These are phyloP conservation scores for Penicillium sp. DNA, from an alignment of 2,329 filamentous ascomycete species.

Conservation along the genomic window DNA sequence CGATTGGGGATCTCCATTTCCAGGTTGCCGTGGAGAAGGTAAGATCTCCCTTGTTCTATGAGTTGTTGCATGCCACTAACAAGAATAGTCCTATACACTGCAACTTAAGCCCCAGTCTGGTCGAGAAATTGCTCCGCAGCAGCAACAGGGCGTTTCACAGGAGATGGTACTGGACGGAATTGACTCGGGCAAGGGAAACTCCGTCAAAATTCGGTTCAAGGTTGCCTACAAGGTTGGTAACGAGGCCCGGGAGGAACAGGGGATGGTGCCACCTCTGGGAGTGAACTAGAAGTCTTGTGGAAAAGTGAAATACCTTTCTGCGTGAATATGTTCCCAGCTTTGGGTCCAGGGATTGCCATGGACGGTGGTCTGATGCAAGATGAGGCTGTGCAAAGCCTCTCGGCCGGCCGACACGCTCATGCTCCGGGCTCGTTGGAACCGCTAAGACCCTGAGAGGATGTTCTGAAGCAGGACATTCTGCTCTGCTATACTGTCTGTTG, in stretches of 20 bases:
- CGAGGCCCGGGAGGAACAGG: slow-evolving; percentile 72
- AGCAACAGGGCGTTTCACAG: slow-evolving; percentile 80
- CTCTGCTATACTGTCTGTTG: slow-evolving; percentile 7
- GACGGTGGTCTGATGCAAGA: neutral
- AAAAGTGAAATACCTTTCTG: neutral
- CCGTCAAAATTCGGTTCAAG: slow-evolving; percentile 90
- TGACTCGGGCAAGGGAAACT: slow-evolving; percentile 71
- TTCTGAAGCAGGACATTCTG: neutral
- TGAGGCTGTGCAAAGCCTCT: slow-evolving; percentile 2
- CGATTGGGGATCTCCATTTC: slow-evolving; percentile 81
- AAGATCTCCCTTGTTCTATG: slow-evolving; percentile 24
- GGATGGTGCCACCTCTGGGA: slow-evolving; percentile 79
- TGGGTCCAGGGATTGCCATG: neutral
- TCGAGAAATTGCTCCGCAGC: slow-evolving; percentile 70
- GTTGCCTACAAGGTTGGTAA: slow-evolving; percentile 74
- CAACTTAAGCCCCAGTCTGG: slow-evolving; percentile 85
- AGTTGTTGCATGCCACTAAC: neutral
- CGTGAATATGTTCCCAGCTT: neutral
- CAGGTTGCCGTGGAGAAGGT: slow-evolving; percentile 95
- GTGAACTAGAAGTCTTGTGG: slow-evolving; percentile 59
- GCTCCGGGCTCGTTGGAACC: slow-evolving; percentile 1
- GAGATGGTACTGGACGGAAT: slow-evolving; percentile 77
- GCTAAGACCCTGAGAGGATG: neutral
- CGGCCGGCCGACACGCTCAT: neutral
- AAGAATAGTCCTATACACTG: slow-evolving; percentile 55